Percentiles rank a stretch among this genome's conserved stretches.
These are phyloP conservation scores for Pseudofabraea citricarpa DNA, from an alignment of 2,329 filamentous ascomycete genomes.

Conservation along the genomic window DNA sequence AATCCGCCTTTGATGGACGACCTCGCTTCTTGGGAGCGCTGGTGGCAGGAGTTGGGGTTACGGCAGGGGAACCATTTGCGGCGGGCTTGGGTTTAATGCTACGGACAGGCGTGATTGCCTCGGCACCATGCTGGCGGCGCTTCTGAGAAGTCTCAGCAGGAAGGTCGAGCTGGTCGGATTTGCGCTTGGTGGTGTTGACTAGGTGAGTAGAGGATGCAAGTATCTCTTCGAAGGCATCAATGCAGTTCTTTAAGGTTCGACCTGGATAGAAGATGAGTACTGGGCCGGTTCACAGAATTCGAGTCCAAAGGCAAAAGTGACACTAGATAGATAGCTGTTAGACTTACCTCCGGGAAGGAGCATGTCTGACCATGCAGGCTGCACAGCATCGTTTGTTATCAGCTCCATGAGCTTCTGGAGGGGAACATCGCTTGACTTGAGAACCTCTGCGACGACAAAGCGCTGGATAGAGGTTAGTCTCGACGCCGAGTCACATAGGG, in stretches of 20 bases:
- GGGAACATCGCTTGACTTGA: constrained; percentile 40
- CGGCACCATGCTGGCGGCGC: constrained; percentile 18
- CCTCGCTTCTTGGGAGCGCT: constrained; percentile 21
- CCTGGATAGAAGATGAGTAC: constrained; percentile 18
- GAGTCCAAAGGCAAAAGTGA: too few relatives aligned
- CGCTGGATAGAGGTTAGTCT: constrained; percentile 22
- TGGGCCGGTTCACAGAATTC: constrained; percentile 17
- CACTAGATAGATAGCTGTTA: too few relatives aligned
- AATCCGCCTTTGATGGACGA: constrained; percentile 25
- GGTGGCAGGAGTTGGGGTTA: constrained; percentile 4
- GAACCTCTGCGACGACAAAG: constrained; percentile 45
- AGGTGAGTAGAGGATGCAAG: constrained; percentile 6
- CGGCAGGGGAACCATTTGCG: constrained; percentile 10
- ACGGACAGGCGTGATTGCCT: constrained; percentile 10
- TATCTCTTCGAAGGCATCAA: constrained; percentile 19
- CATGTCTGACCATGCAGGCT: constrained; percentile 43
- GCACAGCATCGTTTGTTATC: constrained; percentile 36
- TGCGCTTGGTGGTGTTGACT: constrained; percentile 18
- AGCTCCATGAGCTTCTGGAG: constrained; percentile 38
- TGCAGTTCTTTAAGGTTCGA: constrained; percentile 23
- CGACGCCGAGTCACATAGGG: background rate
- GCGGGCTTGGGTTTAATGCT: constrained; percentile 24
- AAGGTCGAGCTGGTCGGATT: constrained; percentile 15
- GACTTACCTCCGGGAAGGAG: constrained; percentile 42
- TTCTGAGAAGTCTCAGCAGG: constrained; percentile 14